Evolutionary conservation across 768 basidiomycete species (phyloP).

Genomic region (Phlebiopsis flavidoalba): DNA sequence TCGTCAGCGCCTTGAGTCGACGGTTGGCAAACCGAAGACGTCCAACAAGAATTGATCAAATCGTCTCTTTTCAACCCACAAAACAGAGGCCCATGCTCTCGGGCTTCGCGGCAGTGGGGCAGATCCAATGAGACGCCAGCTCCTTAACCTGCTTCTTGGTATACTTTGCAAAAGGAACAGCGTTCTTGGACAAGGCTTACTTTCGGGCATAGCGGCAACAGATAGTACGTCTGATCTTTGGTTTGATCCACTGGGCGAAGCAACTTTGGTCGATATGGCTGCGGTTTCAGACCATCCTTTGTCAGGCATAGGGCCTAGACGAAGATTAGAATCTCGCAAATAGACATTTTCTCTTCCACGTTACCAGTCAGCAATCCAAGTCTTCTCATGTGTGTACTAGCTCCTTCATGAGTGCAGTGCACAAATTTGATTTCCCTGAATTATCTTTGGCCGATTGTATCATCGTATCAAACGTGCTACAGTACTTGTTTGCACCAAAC

Average conservation of each 20-base stretch:
- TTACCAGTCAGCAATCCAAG: slow-evolving; percentile 84
- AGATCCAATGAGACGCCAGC: slow-evolving; percentile 59
- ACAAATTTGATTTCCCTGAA: slow-evolving; percentile 87
- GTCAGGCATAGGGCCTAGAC: slow-evolving; percentile 75
- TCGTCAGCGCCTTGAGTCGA: not conserved
- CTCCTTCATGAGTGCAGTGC: slow-evolving; percentile 67
- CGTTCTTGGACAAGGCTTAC: slow-evolving; percentile 56
- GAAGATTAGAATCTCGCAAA: not conserved
- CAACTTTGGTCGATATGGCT: slow-evolving; percentile 28
- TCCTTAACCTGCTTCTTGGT: slow-evolving; percentile 69
- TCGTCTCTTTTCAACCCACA: slow-evolving; percentile 70
- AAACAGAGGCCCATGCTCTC: slow-evolving; percentile 98
- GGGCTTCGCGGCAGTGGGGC: slow-evolving; percentile 64
- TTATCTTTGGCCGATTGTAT: not conserved
- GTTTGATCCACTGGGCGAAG: slow-evolving; percentile 42
- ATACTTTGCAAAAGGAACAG: slow-evolving; percentile 67
- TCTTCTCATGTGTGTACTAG: slow-evolving; percentile 35
- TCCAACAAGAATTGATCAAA: slow-evolving; percentile 76
- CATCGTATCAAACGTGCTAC: not conserved
- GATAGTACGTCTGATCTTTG: slow-evolving; percentile 94
- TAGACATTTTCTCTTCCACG: not conserved
- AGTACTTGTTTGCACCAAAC: slow-evolving; percentile 87
- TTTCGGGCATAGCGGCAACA: slow-evolving; percentile 73
- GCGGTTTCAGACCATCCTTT: slow-evolving; percentile 43
- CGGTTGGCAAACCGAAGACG: slow-evolving; percentile 15